Base-by-base conservation (phyloP, 163 green algal species). In the Picocystis sp. region DNA sequence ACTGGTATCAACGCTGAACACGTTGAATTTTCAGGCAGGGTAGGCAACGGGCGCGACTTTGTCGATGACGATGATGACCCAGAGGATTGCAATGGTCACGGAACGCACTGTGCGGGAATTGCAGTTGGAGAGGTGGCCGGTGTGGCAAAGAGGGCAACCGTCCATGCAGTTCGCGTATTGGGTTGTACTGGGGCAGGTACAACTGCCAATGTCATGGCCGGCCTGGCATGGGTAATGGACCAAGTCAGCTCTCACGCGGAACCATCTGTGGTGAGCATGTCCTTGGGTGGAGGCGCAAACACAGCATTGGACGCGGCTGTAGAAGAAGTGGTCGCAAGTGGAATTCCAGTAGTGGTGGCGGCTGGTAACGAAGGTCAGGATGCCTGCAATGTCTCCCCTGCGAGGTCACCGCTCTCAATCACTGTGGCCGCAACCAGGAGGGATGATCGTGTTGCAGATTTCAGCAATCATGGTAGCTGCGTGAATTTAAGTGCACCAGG, bases 271-370 rank as follows among this genome's bases (percentile, higher is more conserved):
- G 56, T 63, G 11, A 61, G 25, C 56, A 63, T 63, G 56, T 61
- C 42, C 3, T 49, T 63, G 9, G 56, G 56, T 9, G 56, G 56
- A 5, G 53, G 49, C 3, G 49, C 48, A 33, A 63, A 50, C 15
- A n/a, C 50, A 25, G 24, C 60, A 3, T 47, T 79, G 50, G 45
- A 67, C 21, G 57, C 55, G 8, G 52, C 57, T 11, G 69, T 78
- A 3, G 22, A 57, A 0, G 44, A 22, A 10, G 49, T 75, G 10
- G 45, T 76, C 15, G 17, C n/a, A 0, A 46, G 48, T 0, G 74
- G 76, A 1, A 61, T 69, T 50, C 67, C 83, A n/a, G 74, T 81
- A 42, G 61, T 84, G 2, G 64, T 64, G 22, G 65, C 77, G 0
- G 68, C 64, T 11, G 78, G 78, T 23, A 87, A 87, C 55, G 57